A percentile compares a stretch with the other conserved stretches of the same genome.
These are phyloP conservation scores for Erodium chrysanthum DNA, from an alignment of 441 rosid species.

Conservation along the genomic window DNA sequence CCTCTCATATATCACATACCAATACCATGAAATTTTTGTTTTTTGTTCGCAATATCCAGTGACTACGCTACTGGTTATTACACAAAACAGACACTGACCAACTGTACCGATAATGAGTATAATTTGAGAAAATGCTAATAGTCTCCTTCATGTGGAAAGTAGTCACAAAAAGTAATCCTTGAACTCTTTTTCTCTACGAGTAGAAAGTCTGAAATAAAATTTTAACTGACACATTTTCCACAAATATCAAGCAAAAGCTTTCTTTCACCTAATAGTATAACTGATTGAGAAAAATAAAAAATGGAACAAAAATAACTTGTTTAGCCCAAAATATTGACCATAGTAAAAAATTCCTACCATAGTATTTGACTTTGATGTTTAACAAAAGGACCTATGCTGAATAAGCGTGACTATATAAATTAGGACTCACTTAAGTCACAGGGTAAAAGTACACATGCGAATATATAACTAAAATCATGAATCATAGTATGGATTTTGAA, in stretches of 20 bases:
- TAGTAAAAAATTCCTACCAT: neutral
- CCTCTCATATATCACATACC: neutral
- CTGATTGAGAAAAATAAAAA: neutral
- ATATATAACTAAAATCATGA: neutral
- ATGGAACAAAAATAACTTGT: neutral
- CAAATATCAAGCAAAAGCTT: constrained; percentile 3
- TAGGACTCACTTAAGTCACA: neutral
- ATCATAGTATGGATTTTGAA: neutral
- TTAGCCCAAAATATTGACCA: neutral
- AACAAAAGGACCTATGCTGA: neutral
- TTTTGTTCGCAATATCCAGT: neutral
- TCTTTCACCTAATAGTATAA: neutral
- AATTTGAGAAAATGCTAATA: neutral
- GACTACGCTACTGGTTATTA: neutral
- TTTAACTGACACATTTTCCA: neutral
- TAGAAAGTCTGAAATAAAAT: neutral
- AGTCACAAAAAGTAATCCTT: neutral
- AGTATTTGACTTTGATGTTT: neutral
- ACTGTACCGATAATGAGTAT: neutral
- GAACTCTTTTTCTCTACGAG: neutral
- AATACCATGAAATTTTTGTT: no score
- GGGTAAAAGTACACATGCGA: neutral
- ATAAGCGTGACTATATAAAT: neutral
- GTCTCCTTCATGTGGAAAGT: neutral
- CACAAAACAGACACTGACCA: neutral